Conservation (phyloP, 2,329 filamentous ascomycete genomes). For the Pseudogymnoascus sp. region DNA sequence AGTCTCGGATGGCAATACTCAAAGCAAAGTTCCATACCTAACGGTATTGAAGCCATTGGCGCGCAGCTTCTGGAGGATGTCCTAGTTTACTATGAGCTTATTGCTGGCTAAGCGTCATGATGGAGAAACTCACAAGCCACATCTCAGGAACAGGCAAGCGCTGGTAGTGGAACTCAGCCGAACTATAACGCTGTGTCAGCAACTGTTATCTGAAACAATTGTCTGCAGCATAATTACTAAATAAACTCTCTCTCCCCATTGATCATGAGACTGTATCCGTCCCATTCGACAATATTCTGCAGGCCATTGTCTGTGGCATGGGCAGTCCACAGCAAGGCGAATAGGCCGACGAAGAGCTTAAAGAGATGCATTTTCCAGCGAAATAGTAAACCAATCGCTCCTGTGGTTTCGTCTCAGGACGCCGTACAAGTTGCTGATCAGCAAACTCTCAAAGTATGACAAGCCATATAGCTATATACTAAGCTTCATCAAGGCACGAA, state of each 20-base stretch:
- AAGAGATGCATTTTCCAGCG: slow-evolving; percentile 19
- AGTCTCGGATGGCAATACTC: not conserved
- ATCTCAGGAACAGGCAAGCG: slow-evolving; percentile 45
- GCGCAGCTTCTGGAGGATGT: slow-evolving; percentile 46
- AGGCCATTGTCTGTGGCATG: slow-evolving; percentile 34
- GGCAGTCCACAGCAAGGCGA: slow-evolving; percentile 21
- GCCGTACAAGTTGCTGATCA: slow-evolving; percentile 2
- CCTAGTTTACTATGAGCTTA: slow-evolving; percentile 23
- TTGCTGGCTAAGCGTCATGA: not conserved
- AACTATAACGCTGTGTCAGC: slow-evolving; percentile 16
- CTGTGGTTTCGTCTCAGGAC: not conserved
- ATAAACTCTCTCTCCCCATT: slow-evolving; percentile 41
- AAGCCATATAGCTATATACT: slow-evolving; percentile 4
- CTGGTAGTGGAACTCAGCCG: slow-evolving; percentile 43
- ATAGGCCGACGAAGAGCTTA: slow-evolving; percentile 21
- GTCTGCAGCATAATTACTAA: slow-evolving; percentile 26
- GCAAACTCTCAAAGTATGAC: not conserved
- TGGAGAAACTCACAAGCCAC: slow-evolving; percentile 32
- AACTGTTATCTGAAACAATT: not conserved
- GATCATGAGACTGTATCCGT: slow-evolving; percentile 41
- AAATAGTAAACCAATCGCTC: not conserved
- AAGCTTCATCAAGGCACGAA: slow-evolving; percentile 15
- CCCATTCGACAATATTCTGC: slow-evolving; percentile 41
- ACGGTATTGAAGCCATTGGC: slow-evolving; percentile 45
- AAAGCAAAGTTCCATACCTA: slow-evolving; percentile 25